Evolutionary conservation across 495 filamentous ascomycete species (phyloP).

Genomic region (Halenospora varia): DNA sequence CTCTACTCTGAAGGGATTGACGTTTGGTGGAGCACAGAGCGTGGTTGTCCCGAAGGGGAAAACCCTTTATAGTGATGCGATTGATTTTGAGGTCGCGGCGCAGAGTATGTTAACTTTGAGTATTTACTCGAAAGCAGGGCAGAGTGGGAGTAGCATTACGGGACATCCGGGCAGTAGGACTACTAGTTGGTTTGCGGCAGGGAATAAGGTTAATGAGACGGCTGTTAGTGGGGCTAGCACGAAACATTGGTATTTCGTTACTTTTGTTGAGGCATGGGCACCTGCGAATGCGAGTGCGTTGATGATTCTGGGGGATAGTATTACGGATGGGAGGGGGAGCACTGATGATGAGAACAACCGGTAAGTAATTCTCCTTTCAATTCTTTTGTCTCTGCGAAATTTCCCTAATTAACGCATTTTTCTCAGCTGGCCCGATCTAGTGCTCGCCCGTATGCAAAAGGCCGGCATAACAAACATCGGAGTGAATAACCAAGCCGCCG

Average conservation of each 20-base stretch:
- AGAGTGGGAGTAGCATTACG: conserved; percentile 53
- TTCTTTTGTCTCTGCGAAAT: background rate
- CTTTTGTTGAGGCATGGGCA: conserved; percentile 53
- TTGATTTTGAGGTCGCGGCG: conserved; percentile 46
- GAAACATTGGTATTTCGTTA: conserved; percentile 56
- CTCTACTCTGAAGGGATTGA: conserved; percentile 45
- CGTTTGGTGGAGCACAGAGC: conserved; percentile 47
- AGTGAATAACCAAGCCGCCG: conserved; percentile 68
- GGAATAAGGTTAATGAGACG: conserved; percentile 45
- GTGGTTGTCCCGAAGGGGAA: conserved; percentile 53
- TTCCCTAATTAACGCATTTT: background rate
- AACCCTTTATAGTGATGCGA: conserved; percentile 56
- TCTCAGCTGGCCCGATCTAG: conserved; percentile 59
- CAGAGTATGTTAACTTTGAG: conserved; percentile 52
- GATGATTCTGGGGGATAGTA: conserved; percentile 65
- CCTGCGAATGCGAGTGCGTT: conserved; percentile 42
- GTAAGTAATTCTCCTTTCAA: conserved; percentile 30
- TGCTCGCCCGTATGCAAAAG: conserved; percentile 51
- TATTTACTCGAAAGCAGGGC: conserved; percentile 54
- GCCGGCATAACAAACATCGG: conserved; percentile 44
- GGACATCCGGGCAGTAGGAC: conserved; percentile 66
- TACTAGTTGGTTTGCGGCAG: conserved; percentile 49
- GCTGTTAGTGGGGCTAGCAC: conserved; percentile 41
- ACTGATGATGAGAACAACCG: conserved; percentile 61
- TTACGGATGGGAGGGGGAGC: conserved; percentile 67